phyloP scores from a whole-genome alignment of 331 rosid species.

The Spiraea crenata region DNA sequence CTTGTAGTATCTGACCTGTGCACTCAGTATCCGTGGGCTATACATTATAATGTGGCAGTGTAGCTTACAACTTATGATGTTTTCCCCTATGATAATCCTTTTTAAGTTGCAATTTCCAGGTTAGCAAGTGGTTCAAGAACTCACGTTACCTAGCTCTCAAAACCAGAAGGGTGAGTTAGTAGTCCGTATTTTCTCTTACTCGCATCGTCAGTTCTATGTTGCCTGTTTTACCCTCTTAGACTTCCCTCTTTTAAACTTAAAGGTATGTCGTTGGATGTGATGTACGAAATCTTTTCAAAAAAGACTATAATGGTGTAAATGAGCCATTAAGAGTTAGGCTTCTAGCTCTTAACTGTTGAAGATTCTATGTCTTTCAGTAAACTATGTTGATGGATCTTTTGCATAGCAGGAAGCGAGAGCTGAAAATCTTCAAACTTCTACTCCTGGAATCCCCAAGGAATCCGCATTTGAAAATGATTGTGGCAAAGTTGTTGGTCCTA shows the following conservation, averaged over 20 bases:
- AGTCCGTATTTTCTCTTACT: background rate
- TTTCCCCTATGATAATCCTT: background rate
- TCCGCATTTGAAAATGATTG: constrained; percentile 35
- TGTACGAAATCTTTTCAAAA: constrained; percentile 4
- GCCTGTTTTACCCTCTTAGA: background rate
- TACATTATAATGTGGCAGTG: background rate
- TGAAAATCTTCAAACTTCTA: constrained; percentile 27
- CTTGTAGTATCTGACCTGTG: background rate
- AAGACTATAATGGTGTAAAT: background rate
- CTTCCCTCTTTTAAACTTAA: background rate
- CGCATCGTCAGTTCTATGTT: background rate
- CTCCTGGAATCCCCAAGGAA: constrained; percentile 37
- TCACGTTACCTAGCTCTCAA: constrained; percentile 84
- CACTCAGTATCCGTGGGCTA: background rate
- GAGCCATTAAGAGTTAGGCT: background rate
- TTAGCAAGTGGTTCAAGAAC: constrained; percentile 97
- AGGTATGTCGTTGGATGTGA: background rate
- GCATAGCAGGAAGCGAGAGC: constrained; percentile 45
- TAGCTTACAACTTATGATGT: background rate
- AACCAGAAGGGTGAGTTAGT: constrained; percentile 66
- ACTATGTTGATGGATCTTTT: constrained; percentile 16
- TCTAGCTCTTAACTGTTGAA: background rate
- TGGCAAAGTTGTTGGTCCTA: constrained; percentile 31
- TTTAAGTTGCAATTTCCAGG: constrained; percentile 46
- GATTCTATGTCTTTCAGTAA: constrained; percentile 1